Evolutionary conservation across 2,329 filamentous ascomycete species (phyloP).

Genomic region (Myrmaecium sp.): DNA sequence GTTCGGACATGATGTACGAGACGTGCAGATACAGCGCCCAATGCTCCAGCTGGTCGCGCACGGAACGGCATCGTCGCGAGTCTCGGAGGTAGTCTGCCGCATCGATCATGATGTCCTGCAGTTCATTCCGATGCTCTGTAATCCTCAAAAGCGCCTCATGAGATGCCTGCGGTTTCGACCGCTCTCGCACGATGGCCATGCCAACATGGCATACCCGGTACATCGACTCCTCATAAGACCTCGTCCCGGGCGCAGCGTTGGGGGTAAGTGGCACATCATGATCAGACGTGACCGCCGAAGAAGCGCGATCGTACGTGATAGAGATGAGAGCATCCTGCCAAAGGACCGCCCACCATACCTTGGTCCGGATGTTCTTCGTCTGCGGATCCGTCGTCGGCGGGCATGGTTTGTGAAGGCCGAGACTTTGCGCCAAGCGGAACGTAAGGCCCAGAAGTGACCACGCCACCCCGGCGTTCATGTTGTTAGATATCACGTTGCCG

Average conservation of each 20-base stretch:
- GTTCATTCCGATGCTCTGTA: slow-evolving; percentile 38
- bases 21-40: slow-evolving; percentile 44
- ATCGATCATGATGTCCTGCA: slow-evolving; percentile 40
- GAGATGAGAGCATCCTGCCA: slow-evolving; percentile 50
- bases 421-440: slow-evolving; percentile 41
- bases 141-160: slow-evolving; percentile 38
- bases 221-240: slow-evolving; percentile 41
- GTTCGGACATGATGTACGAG: slow-evolving; percentile 44
- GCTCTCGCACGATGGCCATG: slow-evolving; percentile 42
- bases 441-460: slow-evolving; percentile 44
- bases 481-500: slow-evolving; percentile 44
- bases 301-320: slow-evolving; percentile 43
- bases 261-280: slow-evolving; percentile 21
- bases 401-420: slow-evolving; percentile 42
- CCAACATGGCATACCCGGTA: slow-evolving; percentile 39
- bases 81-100: slow-evolving; percentile 41
- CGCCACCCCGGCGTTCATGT: slow-evolving; percentile 47
- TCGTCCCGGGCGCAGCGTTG: slow-evolving; percentile 29
- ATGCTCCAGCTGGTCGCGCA: slow-evolving; percentile 39
- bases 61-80: slow-evolving; percentile 28
- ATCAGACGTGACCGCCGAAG: slow-evolving; percentile 37
- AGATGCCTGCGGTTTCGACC: slow-evolving; percentile 35
- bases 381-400: slow-evolving; percentile 35
- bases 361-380: slow-evolving; percentile 20
- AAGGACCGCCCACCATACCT: slow-evolving; percentile 40